phyloP scores from a whole-genome alignment of 2,329 filamentous ascomycete species.

The Clonostachys rhizophaga region DNA sequence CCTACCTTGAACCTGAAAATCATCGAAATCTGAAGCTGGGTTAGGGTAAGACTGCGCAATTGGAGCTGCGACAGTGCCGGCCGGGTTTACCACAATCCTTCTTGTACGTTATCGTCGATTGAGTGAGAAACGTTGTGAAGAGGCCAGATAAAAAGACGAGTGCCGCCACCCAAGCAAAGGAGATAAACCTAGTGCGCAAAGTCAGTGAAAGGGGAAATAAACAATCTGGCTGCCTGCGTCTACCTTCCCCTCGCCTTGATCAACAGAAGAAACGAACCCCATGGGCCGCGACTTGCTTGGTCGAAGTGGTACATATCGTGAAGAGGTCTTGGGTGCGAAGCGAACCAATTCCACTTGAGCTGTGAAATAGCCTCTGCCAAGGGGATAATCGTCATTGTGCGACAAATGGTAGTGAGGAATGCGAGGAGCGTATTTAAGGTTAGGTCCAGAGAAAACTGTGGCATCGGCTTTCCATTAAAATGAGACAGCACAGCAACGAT shows the following conservation, averaged over 20 bases:
- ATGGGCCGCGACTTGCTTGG: constrained; percentile 10
- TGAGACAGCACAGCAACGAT: constrained; percentile 4
- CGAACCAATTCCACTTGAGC: constrained; percentile 11
- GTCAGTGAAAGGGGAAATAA: not conserved
- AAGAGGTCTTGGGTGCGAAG: constrained; percentile 3
- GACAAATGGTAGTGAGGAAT: constrained; percentile 16
- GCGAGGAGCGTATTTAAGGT: constrained; percentile 19
- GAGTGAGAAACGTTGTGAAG: constrained; percentile 7
- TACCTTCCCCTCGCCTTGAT: constrained; percentile 1
- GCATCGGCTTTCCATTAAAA: constrained; percentile 11
- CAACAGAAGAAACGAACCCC: constrained; percentile 8
- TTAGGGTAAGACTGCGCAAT: too few species aligned
- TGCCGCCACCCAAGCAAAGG: constrained; percentile 1
- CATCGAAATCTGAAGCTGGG: too few species aligned
- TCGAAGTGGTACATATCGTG: constrained; percentile 8
- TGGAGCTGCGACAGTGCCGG: not conserved
- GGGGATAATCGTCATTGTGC: constrained; percentile 13
- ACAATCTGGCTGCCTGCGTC: not conserved
- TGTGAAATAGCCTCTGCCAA: constrained; percentile 14
- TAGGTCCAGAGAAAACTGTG: constrained; percentile 10
- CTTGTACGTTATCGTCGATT: constrained; percentile 6
- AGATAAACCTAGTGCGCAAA: not conserved
- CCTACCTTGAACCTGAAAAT: too few species aligned
- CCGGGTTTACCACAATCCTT: not conserved
- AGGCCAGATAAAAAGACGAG: constrained; percentile 5